Conservation (phyloP, 2,329 filamentous ascomycete genomes). For the Nectriaceae sp. region DNA sequence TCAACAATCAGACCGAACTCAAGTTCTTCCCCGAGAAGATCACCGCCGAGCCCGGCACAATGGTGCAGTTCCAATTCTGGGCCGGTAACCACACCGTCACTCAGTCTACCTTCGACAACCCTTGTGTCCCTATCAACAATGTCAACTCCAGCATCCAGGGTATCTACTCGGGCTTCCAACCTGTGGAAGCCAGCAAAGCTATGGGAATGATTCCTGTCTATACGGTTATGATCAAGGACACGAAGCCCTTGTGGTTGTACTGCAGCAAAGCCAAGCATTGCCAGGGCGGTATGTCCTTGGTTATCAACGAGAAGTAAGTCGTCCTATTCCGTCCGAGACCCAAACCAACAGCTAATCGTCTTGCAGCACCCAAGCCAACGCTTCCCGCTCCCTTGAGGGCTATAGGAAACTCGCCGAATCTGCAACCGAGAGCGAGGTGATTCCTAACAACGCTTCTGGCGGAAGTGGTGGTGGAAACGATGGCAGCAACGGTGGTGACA, state of each 20-base stretch:
- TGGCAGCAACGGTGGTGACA: slow-evolving; percentile 21
- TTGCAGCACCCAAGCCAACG: slow-evolving; percentile 50
- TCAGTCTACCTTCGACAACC: slow-evolving; percentile 73
- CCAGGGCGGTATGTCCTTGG: slow-evolving; percentile 73
- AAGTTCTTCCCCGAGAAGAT: slow-evolving; percentile 69
- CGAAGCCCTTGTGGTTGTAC: slow-evolving; percentile 76
- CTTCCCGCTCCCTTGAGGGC: slow-evolving; percentile 50
- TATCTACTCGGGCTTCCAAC: slow-evolving; percentile 70
- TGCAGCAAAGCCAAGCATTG: slow-evolving; percentile 77
- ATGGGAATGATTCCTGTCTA: slow-evolving; percentile 64
- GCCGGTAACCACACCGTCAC: slow-evolving; percentile 76
- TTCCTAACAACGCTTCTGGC: slow-evolving; percentile 24
- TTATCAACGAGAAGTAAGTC: slow-evolving; percentile 72
- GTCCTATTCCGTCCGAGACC: too few relatives aligned
- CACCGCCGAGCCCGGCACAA: slow-evolving; percentile 61
- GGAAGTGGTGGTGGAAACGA: slow-evolving; percentile 14
- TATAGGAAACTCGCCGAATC: slow-evolving; percentile 46
- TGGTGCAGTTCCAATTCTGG: slow-evolving; percentile 69
- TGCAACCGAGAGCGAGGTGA: slow-evolving; percentile 29
- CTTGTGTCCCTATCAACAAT: slow-evolving; percentile 63
- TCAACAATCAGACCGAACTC: slow-evolving; percentile 52
- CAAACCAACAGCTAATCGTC: slow-evolving; percentile 5
- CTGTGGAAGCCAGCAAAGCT: slow-evolving; percentile 54
- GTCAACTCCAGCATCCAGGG: slow-evolving; percentile 55
- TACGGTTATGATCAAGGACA: slow-evolving; percentile 69